These are phyloP conservation scores for Streptanthus diversifolius DNA, from an alignment of 345 rosid genomes.

Conservation along the genomic window DNA sequence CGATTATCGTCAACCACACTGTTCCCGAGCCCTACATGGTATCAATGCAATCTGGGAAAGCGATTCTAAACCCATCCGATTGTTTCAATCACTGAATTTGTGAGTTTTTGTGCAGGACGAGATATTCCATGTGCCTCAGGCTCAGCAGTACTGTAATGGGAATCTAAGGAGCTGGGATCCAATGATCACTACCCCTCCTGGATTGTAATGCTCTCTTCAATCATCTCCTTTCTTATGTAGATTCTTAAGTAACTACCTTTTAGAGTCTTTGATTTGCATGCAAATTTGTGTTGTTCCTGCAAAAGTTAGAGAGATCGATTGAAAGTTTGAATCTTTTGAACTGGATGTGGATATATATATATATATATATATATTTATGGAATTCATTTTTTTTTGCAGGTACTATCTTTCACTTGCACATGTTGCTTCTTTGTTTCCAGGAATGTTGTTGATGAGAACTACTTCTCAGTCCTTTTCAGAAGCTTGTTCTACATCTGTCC, in stretches of 20 bases:
- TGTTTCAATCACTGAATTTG: background rate
- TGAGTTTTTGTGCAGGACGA: constrained; percentile 67
- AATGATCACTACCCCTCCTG: constrained; percentile 99
- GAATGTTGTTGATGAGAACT: constrained; percentile 37
- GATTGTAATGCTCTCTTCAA: constrained; percentile 49
- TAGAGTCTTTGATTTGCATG: background rate
- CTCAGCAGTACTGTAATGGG: constrained; percentile 74
- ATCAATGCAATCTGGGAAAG: too few relatives aligned
- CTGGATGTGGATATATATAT: background rate
- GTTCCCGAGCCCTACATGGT: constrained; percentile 89
- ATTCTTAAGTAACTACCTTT: too few relatives aligned
- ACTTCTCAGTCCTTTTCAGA: constrained; percentile 42
- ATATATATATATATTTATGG: too few relatives aligned
- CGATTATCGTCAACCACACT: constrained; percentile 62
- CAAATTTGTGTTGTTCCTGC: background rate
- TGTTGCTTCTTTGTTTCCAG: constrained; percentile 71
- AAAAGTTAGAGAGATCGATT: background rate
- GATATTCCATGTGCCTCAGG: constrained; percentile 90
- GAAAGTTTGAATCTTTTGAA: background rate
- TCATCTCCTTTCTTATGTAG: background rate
- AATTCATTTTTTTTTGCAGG: constrained; percentile 45
- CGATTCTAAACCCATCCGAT: background rate
- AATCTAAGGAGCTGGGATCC: constrained; percentile 91
- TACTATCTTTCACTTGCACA: constrained; percentile 83
- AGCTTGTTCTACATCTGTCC: constrained; percentile 56